Base-by-base conservation (phyloP, 179 eudicot species). In the Spinacia oleracea region DNA sequence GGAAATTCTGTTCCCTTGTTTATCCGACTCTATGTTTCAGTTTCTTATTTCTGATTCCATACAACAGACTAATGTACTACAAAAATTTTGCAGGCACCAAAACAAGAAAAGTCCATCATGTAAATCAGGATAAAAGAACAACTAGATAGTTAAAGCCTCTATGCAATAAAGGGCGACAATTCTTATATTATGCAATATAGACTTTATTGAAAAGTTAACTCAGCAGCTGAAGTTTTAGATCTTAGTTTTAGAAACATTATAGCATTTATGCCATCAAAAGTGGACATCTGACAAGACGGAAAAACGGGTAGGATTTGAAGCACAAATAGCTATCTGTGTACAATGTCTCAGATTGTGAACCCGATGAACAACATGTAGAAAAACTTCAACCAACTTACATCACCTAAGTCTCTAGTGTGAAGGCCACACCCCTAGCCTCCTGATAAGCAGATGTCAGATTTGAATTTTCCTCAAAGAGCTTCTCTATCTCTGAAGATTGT, bases 401-500 rank as follows among this genome's bases (percentile, higher is more conserved):
- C 81, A 94, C 98, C 98, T 95, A 97, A 86, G 85, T 90, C 81
- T 95, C 97, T 97, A 95, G 56, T 87, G 92, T 55, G 89, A n/a
- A 86, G 60, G 83, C 95, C 67, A 85, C 77, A 25, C 87, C 89
- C 80, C 82, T 80, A 72, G 97, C 90, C 80, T 95, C 97, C 83
- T 93, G 91, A 81, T 93, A 87, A 81, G 92, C 93, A 68, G 91
- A 87, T 68, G 93, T 75, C 62, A 95, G 81, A 80, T 79, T 87
- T 65, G 95, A 89, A 81, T 93, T 95, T 85, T 95, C 97, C 85
- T 95, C 98, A 76, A 95, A 95, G 60, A 95, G 97, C 77, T 83
- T 91, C 84, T 95, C 98, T 78, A 95, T 93, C 89, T 93, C 98
- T 0, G 97, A 87, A 77, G 98, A 95, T 83, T 95, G 98, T 38